Conservation (phyloP, 2,329 filamentous ascomycete species). For the Raffaelea deltoideospora region DNA sequence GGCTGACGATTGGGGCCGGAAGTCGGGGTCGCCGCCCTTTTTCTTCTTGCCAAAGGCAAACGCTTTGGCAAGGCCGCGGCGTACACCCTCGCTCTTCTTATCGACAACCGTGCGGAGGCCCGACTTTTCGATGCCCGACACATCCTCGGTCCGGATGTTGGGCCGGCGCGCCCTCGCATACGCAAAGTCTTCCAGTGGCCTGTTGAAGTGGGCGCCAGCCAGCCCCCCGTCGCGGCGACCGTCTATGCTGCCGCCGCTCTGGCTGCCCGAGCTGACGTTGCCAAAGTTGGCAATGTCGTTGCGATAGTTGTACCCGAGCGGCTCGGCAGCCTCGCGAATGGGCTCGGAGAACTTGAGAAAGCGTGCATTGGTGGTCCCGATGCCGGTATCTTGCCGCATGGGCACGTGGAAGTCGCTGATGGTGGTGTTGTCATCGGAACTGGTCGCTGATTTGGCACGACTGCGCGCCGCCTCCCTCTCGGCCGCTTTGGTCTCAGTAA, state of each 20-base stretch:
- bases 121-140: slow-evolving; percentile 39
- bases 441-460: slow-evolving; percentile 22
- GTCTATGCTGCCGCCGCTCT: slow-evolving; percentile 22
- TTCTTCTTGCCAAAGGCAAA: slow-evolving; percentile 37
- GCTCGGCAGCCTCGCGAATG: slow-evolving; percentile 18
- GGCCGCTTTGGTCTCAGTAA: slow-evolving; percentile 28
- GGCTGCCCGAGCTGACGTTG: slow-evolving; percentile 18
- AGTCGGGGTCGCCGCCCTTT: slow-evolving; percentile 14
- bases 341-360: slow-evolving; percentile 30
- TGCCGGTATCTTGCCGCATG: slow-evolving; percentile 22
- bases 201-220: slow-evolving; percentile 8
- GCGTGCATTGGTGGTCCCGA: slow-evolving; percentile 26
- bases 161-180: slow-evolving; percentile 27
- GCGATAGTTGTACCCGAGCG: slow-evolving; percentile 13
- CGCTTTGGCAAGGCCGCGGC: slow-evolving; percentile 36
- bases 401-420: slow-evolving; percentile 23
- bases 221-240: slow-evolving; percentile 17
- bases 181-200: slow-evolving; percentile 26
- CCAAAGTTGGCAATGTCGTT: slow-evolving; percentile 12
- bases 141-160: slow-evolving; percentile 31
- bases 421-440: slow-evolving; percentile 23
- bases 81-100: slow-evolving; percentile 38
- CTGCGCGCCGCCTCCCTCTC: slow-evolving; percentile 15
- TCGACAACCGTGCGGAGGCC: slow-evolving; percentile 36
- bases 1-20: slow-evolving; percentile 21